Evolutionary conservation across 495 filamentous ascomycete species (phyloP).

Genomic region (Aspergillus heteromorphus): DNA sequence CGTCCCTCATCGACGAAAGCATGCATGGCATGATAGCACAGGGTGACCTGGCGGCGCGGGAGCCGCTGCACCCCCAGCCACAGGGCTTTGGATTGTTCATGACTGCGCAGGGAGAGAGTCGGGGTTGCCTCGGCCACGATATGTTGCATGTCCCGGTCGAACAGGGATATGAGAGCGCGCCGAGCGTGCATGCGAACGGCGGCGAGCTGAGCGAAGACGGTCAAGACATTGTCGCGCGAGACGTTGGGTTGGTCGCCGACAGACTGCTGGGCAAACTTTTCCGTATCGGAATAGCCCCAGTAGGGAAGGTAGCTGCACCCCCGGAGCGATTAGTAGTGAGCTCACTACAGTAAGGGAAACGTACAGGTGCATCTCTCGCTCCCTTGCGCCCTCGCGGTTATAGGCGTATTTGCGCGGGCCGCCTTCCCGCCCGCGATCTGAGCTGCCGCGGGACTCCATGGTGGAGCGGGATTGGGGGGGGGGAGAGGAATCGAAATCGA

Average conservation of each 20-base stretch:
- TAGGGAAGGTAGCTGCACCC: conserved; percentile 4
- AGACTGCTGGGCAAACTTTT: background rate
- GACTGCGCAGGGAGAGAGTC: conserved; percentile 31
- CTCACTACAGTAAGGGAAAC: background rate
- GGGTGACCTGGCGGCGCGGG: conserved; percentile 12
- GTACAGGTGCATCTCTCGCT: conserved; percentile 9
- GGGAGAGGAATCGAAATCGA: too few relatives aligned
- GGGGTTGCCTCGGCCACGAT: conserved; percentile 47
- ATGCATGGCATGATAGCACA: conserved; percentile 28
- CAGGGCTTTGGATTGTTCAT: conserved; percentile 23
- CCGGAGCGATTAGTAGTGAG: background rate
- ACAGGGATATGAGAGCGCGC: conserved; percentile 10
- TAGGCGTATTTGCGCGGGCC: conserved; percentile 8
- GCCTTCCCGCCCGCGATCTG: background rate
- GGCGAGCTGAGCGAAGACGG: conserved; percentile 6
- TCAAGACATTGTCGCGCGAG: conserved; percentile 5
- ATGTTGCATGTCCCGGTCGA: conserved; percentile 36
- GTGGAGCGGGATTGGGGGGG: too few relatives aligned
- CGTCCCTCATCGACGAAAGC: conserved; percentile 25
- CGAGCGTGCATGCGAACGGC: conserved; percentile 2
- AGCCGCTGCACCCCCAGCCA: conserved; percentile 36
- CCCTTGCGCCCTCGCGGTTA: conserved; percentile 8
- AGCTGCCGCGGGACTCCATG: background rate
- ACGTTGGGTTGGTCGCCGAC: background rate
- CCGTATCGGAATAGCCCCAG: conserved; percentile 4